phyloP scores from a whole-genome alignment of 2,329 filamentous ascomycete genomes.

The Canariomyces notabilis region DNA sequence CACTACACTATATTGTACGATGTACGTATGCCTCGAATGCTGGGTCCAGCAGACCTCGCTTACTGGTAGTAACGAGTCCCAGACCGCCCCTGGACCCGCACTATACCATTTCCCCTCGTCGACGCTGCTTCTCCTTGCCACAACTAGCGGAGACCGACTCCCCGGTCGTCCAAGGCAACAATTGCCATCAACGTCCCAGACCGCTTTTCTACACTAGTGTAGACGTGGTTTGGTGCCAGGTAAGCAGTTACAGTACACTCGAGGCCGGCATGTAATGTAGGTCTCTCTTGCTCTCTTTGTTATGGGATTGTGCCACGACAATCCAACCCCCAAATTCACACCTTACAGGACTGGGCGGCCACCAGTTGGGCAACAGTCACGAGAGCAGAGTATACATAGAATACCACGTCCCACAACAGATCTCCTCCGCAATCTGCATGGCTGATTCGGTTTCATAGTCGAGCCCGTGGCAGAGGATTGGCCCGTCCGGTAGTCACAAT shows the following conservation, averaged over 20 bases:
- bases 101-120: not conserved
- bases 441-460: not conserved
- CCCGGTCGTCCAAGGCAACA: not conserved
- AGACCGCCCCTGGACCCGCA: not conserved
- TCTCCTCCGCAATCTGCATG: not conserved
- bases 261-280: not conserved
- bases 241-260: not conserved
- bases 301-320: not conserved
- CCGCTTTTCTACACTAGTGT: not conserved
- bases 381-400: not conserved
- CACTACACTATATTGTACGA: no score
- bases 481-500: not conserved
- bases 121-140: not conserved
- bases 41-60: not conserved
- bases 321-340: not conserved
- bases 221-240: not conserved
- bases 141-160: not conserved
- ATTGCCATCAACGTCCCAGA: not conserved
- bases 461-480: not conserved
- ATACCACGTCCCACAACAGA: conserved; percentile 1
- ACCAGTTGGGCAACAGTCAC: not conserved
- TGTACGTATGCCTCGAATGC: not conserved
- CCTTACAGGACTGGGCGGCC: not conserved
- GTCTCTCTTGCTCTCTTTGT: not conserved
- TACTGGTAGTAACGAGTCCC: not conserved